A percentile compares a stretch with the other conserved stretches of the same genome.
phyloP scores from a whole-genome alignment of 2,329 filamentous ascomycete genomes.

The Pyrenochaeta sp. region DNA sequence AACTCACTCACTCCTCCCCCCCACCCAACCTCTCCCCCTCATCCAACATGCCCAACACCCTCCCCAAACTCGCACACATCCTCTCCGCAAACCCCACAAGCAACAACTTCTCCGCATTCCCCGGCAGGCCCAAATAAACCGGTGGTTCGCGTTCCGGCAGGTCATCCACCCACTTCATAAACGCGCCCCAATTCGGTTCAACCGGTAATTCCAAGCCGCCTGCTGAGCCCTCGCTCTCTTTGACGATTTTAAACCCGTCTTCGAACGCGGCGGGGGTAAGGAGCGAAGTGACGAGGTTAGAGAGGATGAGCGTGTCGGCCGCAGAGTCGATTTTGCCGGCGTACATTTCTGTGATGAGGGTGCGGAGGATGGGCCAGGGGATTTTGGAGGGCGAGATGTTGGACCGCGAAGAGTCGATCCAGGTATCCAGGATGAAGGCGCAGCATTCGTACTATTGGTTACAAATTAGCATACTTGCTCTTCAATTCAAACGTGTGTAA shows the following conservation, averaged over 20 bases:
- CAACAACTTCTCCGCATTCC: slow-evolving; percentile 94
- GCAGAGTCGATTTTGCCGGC: slow-evolving; percentile 97
- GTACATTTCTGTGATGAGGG: slow-evolving; percentile 91
- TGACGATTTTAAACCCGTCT: slow-evolving; percentile 87
- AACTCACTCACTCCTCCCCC: slow-evolving; percentile 29
- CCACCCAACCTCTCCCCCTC: slow-evolving; percentile 92
- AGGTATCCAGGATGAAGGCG: slow-evolving; percentile 92
- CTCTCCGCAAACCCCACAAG: slow-evolving; percentile 86
- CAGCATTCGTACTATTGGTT: slow-evolving; percentile 99
- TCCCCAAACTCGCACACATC: slow-evolving; percentile 83
- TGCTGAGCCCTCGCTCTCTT: slow-evolving; percentile 60
- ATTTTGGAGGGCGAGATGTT: slow-evolving; percentile 94
- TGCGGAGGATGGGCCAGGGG: slow-evolving; percentile 95
- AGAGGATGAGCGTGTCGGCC: slow-evolving; percentile 78
- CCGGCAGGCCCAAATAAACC: slow-evolving; percentile 90
- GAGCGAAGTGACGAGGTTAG: slow-evolving; percentile 75
- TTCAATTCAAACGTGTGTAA: too few species aligned
- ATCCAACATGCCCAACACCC: slow-evolving; percentile 86
- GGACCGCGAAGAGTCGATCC: slow-evolving; percentile 87
- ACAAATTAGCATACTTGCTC: too few species aligned
- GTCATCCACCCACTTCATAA: slow-evolving; percentile 88
- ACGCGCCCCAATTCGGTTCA: slow-evolving; percentile 83
- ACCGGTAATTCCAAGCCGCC: slow-evolving; percentile 76
- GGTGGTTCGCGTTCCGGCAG: slow-evolving; percentile 95
- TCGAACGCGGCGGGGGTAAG: slow-evolving; percentile 91